Percentiles rank a stretch among this genome's conserved stretches.
Evolutionary conservation across 192 early-diverging fungal genomes (phyloP).

Genomic region (Geosiphon pyriformis): DNA sequence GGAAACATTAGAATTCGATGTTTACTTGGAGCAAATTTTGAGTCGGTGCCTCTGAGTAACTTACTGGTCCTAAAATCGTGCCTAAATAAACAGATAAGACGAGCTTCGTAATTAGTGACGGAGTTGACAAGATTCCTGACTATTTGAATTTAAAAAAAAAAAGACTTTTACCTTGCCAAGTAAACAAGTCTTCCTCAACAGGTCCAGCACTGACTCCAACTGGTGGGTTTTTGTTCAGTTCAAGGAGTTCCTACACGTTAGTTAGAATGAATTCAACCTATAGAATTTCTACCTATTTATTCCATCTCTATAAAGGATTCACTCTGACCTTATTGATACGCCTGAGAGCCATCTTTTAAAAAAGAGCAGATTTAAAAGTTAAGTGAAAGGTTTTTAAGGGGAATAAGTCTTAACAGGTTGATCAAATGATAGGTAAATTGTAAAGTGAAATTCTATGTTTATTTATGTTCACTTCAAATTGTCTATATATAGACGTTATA

Average conservation of each 20-base stretch:
- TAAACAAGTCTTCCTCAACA: slow-evolving; percentile 52
- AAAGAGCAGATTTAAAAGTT: no score
- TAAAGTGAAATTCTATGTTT: no score
- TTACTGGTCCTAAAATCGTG: slow-evolving; percentile 54
- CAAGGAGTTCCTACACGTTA: slow-evolving; percentile 54
- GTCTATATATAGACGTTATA: no score
- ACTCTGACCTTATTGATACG: slow-evolving; percentile 18
- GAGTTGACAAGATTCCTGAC: not conserved
- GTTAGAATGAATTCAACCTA: not conserved
- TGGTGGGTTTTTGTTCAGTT: slow-evolving; percentile 56
- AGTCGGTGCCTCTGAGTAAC: slow-evolving; percentile 11
- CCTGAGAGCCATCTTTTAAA: slow-evolving; percentile 25
- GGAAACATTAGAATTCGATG: no score
- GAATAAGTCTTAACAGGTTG: no score
- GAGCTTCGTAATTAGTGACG: not conserved
- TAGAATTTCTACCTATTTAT: not conserved
- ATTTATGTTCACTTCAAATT: no score
- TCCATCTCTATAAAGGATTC: not conserved
- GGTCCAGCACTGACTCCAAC: slow-evolving; percentile 50
- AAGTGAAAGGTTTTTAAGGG: no score
- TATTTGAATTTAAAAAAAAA: not conserved
- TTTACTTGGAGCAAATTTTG: no score
- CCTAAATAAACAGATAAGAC: slow-evolving; percentile 25
- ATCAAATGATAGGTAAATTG: no score
- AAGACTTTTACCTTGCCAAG: slow-evolving; percentile 54